Evolutionary conservation across 2,329 filamentous ascomycete species (phyloP), one percentile per base, ranked within the genome.

Genomic region (Pseudogymnoascus sp.): DNA sequence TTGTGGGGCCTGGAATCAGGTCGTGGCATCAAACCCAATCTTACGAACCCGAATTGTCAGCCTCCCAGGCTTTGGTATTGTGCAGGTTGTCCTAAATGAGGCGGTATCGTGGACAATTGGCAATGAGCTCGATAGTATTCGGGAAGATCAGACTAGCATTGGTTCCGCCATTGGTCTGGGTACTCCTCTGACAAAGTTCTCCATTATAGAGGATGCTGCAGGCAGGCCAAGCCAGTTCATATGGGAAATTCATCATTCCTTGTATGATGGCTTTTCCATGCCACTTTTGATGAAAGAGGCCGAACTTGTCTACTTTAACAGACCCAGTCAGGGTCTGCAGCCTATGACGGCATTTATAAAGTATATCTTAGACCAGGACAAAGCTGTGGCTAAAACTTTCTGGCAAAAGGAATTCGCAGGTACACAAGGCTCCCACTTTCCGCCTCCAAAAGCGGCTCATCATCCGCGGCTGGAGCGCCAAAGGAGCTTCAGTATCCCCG

Each of bases 191-290:
- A 53, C 47, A 1, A 53, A 33, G 4, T 53, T 53, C 9, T 6
- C 47, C 5, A 18, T 53, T 12, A 33, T 33, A 33, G 47, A 53
- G 33, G 25, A 12, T 6, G n/a, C 47, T 7, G 3, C 25, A 33
- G 25, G n/a, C n/a, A 18, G 9, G 47, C 28, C 47, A 25, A 36
- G 7, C 28, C 33, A 38, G 18, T 38, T 58, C 22, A 39, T 39
- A 28, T 62, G 58, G 22, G 63, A 61, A 1, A 59, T 86, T 6
- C 83, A 85, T 64, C 84, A 87, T 70, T 77, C 80, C 1, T 65
- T 85, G 1, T 87, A 85, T 66, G 84, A 87, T 70, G 83, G 84
- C 14, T 86, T 84, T 82, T 84, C 82, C 2, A 79, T 84, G 47
- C 47, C 47, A 18, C 47, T 53, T 53, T 15, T 53, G 9, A 53